A percentile compares a stretch with the other conserved stretches of the same genome.
These are phyloP conservation scores for Tulasnella sp. DNA, from an alignment of 768 basidiomycete genomes.

Conservation along the genomic window DNA sequence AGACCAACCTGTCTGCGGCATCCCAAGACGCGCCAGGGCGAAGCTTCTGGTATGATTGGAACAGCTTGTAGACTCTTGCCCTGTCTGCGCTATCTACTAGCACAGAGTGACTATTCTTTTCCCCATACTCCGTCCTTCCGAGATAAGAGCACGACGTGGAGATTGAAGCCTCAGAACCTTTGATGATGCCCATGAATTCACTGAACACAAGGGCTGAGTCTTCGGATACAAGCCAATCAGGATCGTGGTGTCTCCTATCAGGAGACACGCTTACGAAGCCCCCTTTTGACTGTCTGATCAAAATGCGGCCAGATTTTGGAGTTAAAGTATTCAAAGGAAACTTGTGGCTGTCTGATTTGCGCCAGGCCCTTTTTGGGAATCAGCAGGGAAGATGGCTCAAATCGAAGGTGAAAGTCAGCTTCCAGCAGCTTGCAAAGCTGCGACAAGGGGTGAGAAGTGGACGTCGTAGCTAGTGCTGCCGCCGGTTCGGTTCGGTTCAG, in stretches of 20 bases:
- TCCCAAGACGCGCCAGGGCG: neutral
- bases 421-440: neutral
- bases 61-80: neutral
- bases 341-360: neutral
- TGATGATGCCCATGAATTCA: constrained; percentile 43
- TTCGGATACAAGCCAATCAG: neutral
- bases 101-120: neutral
- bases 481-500: too few relatives aligned
- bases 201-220: constrained; percentile 1
- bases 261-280: neutral
- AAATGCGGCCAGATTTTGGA: neutral
- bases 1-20: neutral
- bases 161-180: constrained; percentile 58
- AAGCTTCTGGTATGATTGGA: neutral
- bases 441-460: neutral
- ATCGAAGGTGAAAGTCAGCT: neutral
- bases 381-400: neutral
- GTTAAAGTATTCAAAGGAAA: neutral
- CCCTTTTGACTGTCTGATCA: neutral
- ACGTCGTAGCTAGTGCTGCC: too few relatives aligned
- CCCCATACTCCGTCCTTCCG: neutral
- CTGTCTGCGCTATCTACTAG: neutral
- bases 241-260: neutral
- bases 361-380: neutral
- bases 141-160: neutral